Base-by-base conservation (phyloP, 306 rosid genomes). In the Arachis stenosperma region DNA sequence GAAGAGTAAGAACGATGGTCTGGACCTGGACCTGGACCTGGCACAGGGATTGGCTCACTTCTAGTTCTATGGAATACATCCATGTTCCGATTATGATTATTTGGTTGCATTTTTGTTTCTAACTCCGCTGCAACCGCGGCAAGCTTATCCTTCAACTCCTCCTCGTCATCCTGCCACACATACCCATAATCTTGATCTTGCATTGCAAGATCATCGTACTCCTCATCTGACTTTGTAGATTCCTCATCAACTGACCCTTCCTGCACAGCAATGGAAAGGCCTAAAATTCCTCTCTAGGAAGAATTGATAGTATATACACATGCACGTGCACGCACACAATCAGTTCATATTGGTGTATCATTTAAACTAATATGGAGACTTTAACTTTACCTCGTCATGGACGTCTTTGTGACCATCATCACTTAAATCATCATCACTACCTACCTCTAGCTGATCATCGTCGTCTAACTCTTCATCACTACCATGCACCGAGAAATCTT, bases 191-290 rank as follows among this genome's bases (percentile, higher is more conserved):
- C 91, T 61, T 60, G 67, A 30, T 91, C 94, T 82, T 77, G 88
- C 96, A 91, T 88, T 67, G 96, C 96, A 61, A 93, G 87, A 79
- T 93, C 98, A 10, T 93, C 97, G 42, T 93, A 93, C 88, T 93
- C 97, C 70, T 93, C 98, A 50, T 93, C 98, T 1, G 98, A 89
- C 72, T 93, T 88, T 8, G 97, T 89, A 27, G 98, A 93, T 81
- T 91, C 96, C 83, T 93, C 98, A 39, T 93, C 98, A 43, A 93
- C 96, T 3, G 98, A 93, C 36, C 98, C 98, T 29, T 86, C 75
- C 98, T 93, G 90, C 50, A 78, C 14, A 41, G 13, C 30, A 61
- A 22, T 22, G 27, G 27, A 22, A 22, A 22, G 27, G 27, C 27
- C 27, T 22, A 22, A 22, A 22, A 22, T 22, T 22, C 27, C 27